Evolutionary conservation across 2,329 filamentous ascomycete genomes (phyloP), one percentile per base, ranked within the genome.

Genomic region (Colletotrichum orchidophilum): DNA sequence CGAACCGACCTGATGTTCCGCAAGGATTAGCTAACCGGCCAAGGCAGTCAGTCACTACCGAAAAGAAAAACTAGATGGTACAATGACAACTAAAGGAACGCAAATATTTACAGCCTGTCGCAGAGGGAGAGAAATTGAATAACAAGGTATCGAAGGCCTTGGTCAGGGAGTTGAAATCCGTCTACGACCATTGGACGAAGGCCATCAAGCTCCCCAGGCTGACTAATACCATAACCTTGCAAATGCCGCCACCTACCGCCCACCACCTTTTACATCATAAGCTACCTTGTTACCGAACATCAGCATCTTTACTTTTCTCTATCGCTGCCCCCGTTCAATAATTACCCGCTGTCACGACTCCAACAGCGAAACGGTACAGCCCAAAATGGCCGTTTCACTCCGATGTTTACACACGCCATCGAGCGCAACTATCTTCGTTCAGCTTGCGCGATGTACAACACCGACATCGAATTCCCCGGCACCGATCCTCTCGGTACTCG

Each of bases 321-420:
- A 83, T 52, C 13, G 18, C 21, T 15, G 18, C 24, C 9, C 9
- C 8, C n/a, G 12, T n/a, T 24, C 29, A 18, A 27, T 21, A 50
- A 2, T n/a, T n/a, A 8, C n/a, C 18, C 29, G 31, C 11, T 21
- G 9, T 21, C 33, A 29, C 66, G 24, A 29, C 50, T 24, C 33
- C 46, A 39, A 27, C 31, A 21, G 29, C 46, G 27, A 6, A 9
- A 21, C 18, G 21, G 21, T 15, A 18, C 39, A 46, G 39, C 8
- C 11, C 24, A 53, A 31, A 29, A 84, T 84, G 82, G 46, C 67
- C 6, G 70, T 76, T 18, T 73, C 77, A 29, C 52, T 81, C 71
- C 78, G 76, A 60, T 87, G 86, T 75, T 74, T 78, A 53, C 79
- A 83, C 64, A 76, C 82, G 72, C 75, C 81, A 12, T 81, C 82